These are phyloP conservation scores for Aspergillus ostianus DNA, from an alignment of 495 filamentous ascomycete genomes.

Conservation along the genomic window DNA sequence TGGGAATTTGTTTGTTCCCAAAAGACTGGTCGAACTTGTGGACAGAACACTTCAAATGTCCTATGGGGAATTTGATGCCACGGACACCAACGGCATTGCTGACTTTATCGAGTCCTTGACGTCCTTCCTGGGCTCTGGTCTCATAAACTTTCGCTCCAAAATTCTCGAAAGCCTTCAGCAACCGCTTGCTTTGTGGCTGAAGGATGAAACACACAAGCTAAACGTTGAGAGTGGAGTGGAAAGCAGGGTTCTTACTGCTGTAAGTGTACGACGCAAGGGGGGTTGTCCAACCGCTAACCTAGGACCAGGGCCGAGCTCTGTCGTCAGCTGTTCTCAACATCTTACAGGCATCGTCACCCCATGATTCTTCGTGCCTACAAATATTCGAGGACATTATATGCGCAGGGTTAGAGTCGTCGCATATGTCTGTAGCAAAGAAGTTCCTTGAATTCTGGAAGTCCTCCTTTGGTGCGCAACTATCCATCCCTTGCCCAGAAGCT, in stretches of 20 bases:
- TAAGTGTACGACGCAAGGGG: conserved; percentile 25
- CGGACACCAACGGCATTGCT: conserved; percentile 24
- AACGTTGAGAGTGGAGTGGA: conserved; percentile 29
- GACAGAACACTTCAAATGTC: conserved; percentile 27
- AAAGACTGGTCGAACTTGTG: conserved; percentile 27
- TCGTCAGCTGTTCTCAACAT: conserved; percentile 36
- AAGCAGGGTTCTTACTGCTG: conserved; percentile 39
- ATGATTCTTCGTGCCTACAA: conserved; percentile 43
- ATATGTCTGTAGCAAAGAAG: conserved; percentile 49
- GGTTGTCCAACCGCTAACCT: conserved; percentile 20
- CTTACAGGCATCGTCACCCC: conserved; percentile 29
- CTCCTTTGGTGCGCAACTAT: conserved; percentile 50
- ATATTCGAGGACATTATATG: conserved; percentile 53
- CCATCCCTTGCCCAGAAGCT: conserved; percentile 43
- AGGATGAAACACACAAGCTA: conserved; percentile 32
- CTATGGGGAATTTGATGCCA: conserved; percentile 30
- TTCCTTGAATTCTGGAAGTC: conserved; percentile 60
- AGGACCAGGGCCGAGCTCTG: conserved; percentile 33
- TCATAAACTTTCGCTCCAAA: conserved; percentile 27
- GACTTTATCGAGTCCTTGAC: conserved; percentile 41
- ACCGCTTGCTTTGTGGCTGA: conserved; percentile 32
- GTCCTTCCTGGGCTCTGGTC: conserved; percentile 39
- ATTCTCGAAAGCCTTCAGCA: conserved; percentile 34
- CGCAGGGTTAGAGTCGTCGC: conserved; percentile 54
- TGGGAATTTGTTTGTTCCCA: conserved; percentile 18